Conservation (phyloP, 306 rosid species). For the Arachis stenosperma region DNA sequence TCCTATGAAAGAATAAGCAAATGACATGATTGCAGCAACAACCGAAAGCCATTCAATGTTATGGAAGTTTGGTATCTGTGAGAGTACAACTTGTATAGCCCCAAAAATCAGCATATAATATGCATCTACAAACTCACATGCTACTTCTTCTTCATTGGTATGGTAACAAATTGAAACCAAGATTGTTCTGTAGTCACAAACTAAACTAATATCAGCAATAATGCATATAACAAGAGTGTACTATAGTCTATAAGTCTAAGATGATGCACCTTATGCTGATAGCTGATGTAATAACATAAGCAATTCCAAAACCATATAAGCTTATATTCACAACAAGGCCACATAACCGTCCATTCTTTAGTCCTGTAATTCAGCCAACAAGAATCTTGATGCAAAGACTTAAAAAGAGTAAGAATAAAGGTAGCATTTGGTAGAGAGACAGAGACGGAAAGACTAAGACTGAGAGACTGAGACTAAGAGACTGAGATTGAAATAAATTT, state of each 20-base stretch:
- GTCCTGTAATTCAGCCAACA: slow-evolving; percentile 43
- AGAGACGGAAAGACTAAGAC: too few relatives aligned
- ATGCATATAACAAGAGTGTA: not conserved
- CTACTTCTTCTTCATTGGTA: slow-evolving; percentile 33
- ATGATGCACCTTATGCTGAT: slow-evolving; percentile 54
- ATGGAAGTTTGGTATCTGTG: slow-evolving; percentile 79
- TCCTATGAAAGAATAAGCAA: slow-evolving; percentile 68
- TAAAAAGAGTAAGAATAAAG: too few relatives aligned
- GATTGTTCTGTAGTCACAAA: slow-evolving; percentile 49
- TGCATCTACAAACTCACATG: slow-evolving; percentile 41
- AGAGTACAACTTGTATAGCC: slow-evolving; percentile 56
- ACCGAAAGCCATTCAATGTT: slow-evolving; percentile 71
- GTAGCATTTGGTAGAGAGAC: too few relatives aligned
- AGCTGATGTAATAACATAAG: slow-evolving; percentile 57
- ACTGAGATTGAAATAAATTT: too few relatives aligned
- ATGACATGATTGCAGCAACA: slow-evolving; percentile 76
- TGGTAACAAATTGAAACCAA: slow-evolving; percentile 51
- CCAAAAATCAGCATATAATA: slow-evolving; percentile 69
- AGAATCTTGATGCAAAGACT: not conserved
- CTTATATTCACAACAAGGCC: slow-evolving; percentile 53
- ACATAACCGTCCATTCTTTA: slow-evolving; percentile 40
- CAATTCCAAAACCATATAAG: slow-evolving; percentile 60
- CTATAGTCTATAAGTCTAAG: not conserved
- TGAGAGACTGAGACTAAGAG: too few relatives aligned
- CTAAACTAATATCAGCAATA: slow-evolving; percentile 23